Percentiles rank a stretch among this genome's conserved stretches.
phyloP scores from a whole-genome alignment of 805 yeast genomes.

The Ogataea paradorogensis region DNA sequence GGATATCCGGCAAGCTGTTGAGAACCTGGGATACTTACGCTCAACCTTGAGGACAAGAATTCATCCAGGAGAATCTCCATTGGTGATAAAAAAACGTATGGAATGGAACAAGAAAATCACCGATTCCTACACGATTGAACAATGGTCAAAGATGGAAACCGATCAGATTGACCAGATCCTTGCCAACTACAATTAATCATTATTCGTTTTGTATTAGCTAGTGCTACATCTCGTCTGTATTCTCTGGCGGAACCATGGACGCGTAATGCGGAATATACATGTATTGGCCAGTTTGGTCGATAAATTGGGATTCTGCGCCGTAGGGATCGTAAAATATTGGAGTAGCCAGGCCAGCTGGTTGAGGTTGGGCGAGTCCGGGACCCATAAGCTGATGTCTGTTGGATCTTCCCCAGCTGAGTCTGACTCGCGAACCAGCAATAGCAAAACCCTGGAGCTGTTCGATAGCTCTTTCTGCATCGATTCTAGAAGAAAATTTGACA shows the following conservation, averaged over 20 bases:
- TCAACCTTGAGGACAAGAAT: constrained; percentile 41
- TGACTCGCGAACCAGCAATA: constrained; percentile 69
- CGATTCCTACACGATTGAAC: constrained; percentile 53
- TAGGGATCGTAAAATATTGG: constrained; percentile 36
- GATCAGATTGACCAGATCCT: constrained; percentile 41
- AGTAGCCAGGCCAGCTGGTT: constrained; percentile 25
- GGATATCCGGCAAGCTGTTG: constrained; percentile 53
- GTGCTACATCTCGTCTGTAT: constrained; percentile 2
- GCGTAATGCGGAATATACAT: constrained; percentile 29
- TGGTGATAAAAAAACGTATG: constrained; percentile 62
- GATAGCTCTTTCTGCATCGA: constrained; percentile 76
- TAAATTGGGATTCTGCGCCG: constrained; percentile 25
- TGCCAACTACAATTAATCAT: constrained; percentile 36
- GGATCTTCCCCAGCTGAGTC: constrained; percentile 74
- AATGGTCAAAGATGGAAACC: constrained; percentile 52
- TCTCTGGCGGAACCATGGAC: constrained; percentile 9
- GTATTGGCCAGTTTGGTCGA: constrained; percentile 31
- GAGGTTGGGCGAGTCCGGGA: constrained; percentile 20
- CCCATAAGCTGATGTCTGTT: constrained; percentile 24
- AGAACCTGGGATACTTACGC: constrained; percentile 57
- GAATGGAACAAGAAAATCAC: constrained; percentile 65
- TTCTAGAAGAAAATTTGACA: constrained; percentile 61
- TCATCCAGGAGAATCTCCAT: constrained; percentile 43
- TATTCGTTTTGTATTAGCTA: not conserved
- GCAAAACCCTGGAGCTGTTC: constrained; percentile 76